Percentiles rank a stretch among this genome's conserved stretches.
phyloP scores from a whole-genome alignment of 2,329 filamentous ascomycete species.

The Parasarocladium wereldwijsianum region DNA sequence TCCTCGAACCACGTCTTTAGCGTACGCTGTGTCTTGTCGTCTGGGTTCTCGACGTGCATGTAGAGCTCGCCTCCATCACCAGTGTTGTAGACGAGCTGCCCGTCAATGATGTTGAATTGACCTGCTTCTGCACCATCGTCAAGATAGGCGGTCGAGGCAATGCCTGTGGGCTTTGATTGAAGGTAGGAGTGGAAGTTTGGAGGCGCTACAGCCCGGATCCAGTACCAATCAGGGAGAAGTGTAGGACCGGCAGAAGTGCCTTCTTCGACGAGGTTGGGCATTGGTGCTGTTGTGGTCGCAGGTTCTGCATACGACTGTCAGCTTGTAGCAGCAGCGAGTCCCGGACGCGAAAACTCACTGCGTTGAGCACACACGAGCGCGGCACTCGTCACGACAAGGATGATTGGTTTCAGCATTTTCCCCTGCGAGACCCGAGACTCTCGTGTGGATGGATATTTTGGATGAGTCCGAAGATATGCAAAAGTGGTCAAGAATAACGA shows the following conservation, averaged over 20 bases:
- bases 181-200: conserved; percentile 44
- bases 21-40: conserved; percentile 28
- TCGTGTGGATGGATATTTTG: too few relatives aligned
- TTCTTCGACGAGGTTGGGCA: too few relatives aligned
- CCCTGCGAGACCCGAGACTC: too few relatives aligned
- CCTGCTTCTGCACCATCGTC: conserved; percentile 36
- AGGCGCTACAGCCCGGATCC: conserved; percentile 40
- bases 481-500: too few relatives aligned
- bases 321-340: too few relatives aligned
- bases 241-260: conserved; percentile 17
- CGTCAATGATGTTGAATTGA: conserved; percentile 39
- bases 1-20: conserved; percentile 36
- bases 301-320: too few relatives aligned
- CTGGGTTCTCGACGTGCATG: conserved; percentile 30
- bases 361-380: too few relatives aligned
- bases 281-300: too few relatives aligned
- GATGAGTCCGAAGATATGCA: too few relatives aligned
- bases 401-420: too few relatives aligned
- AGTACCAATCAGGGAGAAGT: conserved; percentile 35
- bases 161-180: conserved; percentile 28
- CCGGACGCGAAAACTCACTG: too few relatives aligned
- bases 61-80: conserved; percentile 24
- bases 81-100: conserved; percentile 39
- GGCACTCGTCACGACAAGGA: too few relatives aligned
- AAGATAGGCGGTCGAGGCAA: conserved; percentile 33